These are phyloP conservation scores for Pelagophyceae sp. DNA, from an alignment of 352 stramenopile species.

Conservation along the genomic window DNA sequence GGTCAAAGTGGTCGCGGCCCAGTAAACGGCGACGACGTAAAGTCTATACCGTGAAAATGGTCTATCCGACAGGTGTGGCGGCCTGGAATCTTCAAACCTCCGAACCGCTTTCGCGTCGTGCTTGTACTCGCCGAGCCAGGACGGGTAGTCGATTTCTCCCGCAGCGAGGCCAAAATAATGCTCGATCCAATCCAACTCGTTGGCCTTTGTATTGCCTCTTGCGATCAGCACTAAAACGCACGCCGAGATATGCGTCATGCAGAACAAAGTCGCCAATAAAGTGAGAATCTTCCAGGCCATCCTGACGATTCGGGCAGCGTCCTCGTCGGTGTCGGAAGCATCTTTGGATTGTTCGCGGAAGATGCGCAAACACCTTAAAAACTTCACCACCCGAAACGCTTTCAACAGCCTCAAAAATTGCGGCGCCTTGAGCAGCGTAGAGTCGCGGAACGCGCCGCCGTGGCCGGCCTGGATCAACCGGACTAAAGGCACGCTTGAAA, in stretches of 20 bases:
- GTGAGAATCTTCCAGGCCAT: neutral
- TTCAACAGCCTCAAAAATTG: slow-evolving; percentile 21
- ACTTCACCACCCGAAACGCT: neutral
- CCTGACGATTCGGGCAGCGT: too few relatives aligned
- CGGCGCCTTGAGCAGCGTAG: neutral
- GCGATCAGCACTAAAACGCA: slow-evolving; percentile 23
- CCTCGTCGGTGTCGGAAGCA: slow-evolving; percentile 6
- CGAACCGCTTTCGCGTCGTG: too few relatives aligned
- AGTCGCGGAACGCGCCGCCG: neutral
- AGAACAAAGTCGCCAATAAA: slow-evolving; percentile 19
- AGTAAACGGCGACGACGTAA: slow-evolving; percentile 27
- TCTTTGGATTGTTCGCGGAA: neutral
- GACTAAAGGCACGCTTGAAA: neutral
- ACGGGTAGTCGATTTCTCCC: neutral
- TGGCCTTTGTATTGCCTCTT: neutral
- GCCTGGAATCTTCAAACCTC: neutral
- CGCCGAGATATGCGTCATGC: slow-evolving; percentile 23
- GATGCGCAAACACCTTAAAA: neutral
- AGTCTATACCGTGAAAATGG: neutral
- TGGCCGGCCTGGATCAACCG: neutral
- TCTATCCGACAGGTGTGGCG: neutral
- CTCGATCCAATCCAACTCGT: neutral
- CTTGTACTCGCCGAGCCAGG: neutral
- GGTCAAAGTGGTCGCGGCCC: slow-evolving; percentile 3
- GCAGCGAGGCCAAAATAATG: neutral